Conservation (phyloP, 306 rosid species). For the Rosa rugosa region DNA sequence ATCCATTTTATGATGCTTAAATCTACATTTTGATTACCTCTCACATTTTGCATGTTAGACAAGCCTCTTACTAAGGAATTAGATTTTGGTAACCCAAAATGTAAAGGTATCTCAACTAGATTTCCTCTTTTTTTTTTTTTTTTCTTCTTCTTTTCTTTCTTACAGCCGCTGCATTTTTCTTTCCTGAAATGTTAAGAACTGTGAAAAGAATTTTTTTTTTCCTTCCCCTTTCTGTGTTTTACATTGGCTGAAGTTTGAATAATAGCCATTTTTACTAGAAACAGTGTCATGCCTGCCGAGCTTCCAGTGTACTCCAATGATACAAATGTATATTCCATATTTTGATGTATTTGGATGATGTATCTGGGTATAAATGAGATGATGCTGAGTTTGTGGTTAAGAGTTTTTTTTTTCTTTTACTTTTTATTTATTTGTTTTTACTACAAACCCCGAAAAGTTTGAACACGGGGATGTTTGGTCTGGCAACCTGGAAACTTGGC, state of each 20-base stretch:
- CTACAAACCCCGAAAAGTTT: no score
- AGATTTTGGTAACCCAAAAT: constrained; percentile 3
- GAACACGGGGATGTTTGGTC: no score
- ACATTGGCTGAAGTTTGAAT: neutral
- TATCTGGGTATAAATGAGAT: neutral
- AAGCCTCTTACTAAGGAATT: constrained; percentile 29
- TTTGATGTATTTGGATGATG: neutral
- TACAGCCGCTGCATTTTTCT: neutral
- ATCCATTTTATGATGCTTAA: constrained; percentile 11
- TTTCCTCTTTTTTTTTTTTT: neutral
- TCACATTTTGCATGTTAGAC: constrained; percentile 41
- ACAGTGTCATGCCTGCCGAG: neutral
- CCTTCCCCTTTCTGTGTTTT: neutral
- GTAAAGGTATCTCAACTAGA: constrained; percentile 19
- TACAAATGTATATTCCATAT: neutral
- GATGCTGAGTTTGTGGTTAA: no score
- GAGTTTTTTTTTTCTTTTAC: no score
- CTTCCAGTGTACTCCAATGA: neutral
- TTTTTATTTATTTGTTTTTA: no score
- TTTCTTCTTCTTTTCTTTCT: neutral
- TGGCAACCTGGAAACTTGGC: no score
- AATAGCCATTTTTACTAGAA: neutral
- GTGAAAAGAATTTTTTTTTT: neutral
- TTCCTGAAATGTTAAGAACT: constrained; percentile 1
- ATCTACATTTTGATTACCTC: constrained; percentile 29